These are phyloP conservation scores for Tubosaeta sp. DNA, from an alignment of 768 basidiomycete genomes.

Conservation along the genomic window DNA sequence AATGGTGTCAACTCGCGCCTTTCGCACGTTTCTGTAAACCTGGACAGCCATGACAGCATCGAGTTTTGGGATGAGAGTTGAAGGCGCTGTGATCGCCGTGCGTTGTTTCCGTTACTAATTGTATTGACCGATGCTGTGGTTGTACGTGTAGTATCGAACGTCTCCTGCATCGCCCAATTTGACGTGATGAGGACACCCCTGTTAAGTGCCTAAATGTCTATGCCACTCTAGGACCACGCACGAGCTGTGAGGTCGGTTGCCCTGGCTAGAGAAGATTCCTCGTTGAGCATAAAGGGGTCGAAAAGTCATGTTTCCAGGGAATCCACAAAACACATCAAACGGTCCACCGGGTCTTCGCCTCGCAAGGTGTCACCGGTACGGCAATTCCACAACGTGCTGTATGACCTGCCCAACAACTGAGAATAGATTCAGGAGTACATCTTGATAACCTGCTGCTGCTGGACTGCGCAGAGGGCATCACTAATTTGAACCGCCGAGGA, in stretches of 20 bases:
- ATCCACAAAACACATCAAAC: too few relatives aligned
- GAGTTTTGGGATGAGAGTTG: constrained; percentile 33
- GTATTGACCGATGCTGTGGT: constrained; percentile 4
- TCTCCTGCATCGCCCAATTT: neutral
- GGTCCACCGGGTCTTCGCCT: neutral
- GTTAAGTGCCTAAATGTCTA: neutral
- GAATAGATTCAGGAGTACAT: neutral
- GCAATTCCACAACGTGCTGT: neutral
- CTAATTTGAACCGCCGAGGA: neutral
- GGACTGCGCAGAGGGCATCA: neutral
- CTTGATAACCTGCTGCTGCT: too few relatives aligned
- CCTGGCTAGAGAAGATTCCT: neutral
- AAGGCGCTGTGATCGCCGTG: neutral
- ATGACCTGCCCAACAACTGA: neutral
- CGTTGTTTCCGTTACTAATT: constrained; percentile 5
- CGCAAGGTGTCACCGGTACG: neutral
- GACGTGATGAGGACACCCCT: neutral
- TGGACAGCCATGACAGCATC: constrained; percentile 31
- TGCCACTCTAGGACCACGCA: neutral
- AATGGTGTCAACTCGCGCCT: constrained; percentile 5
- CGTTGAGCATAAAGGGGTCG: neutral
- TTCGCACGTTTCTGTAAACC: constrained; percentile 6
- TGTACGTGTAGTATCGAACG: constrained; percentile 6
- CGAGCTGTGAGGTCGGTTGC: neutral
- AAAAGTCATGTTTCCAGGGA: neutral